Evolutionary conservation across 129 eudicot species (phyloP).

Genomic region (Lactuca sativa): DNA sequence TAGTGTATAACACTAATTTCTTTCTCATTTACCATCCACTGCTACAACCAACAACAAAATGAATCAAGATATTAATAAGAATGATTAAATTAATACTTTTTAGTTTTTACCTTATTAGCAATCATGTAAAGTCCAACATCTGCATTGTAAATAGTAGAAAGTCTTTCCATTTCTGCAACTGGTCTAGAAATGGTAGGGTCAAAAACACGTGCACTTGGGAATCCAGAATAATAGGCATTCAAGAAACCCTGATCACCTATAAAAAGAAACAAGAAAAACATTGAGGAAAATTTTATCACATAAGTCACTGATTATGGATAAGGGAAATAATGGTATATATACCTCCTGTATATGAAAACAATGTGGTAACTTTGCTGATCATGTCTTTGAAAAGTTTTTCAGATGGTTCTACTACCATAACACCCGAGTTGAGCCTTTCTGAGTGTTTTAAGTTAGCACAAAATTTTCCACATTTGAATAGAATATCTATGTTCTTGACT

Average conservation of each 20-base stretch:
- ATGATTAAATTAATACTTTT: not conserved
- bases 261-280: constrained; percentile 16
- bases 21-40: constrained; percentile 98
- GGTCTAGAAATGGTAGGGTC: constrained; percentile 76
- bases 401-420: constrained; percentile 97
- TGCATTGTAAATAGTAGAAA: constrained; percentile 89
- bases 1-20: constrained; percentile 89
- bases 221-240: constrained; percentile 77
- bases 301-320: not conserved
- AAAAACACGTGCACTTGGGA: constrained; percentile 84
- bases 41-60: constrained; percentile 9
- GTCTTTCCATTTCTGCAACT: constrained; percentile 85
- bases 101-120: constrained; percentile 77
- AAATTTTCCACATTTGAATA: constrained; percentile 83
- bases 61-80: not conserved
- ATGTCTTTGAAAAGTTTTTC: constrained; percentile 75
- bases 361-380: constrained; percentile 73
- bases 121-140: constrained; percentile 99
- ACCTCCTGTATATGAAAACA: constrained; percentile 96
- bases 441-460: constrained; percentile 98
- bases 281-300: not conserved
- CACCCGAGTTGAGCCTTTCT: constrained; percentile 94
- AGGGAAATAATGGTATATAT: not conserved
- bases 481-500: constrained; percentile 78
- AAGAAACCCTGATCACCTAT: constrained; percentile 98